Percentiles rank a stretch among this genome's conserved stretches.
phyloP scores from a whole-genome alignment of 176 grass and related monocot genomes.

The Tuctoria greenei region DNA sequence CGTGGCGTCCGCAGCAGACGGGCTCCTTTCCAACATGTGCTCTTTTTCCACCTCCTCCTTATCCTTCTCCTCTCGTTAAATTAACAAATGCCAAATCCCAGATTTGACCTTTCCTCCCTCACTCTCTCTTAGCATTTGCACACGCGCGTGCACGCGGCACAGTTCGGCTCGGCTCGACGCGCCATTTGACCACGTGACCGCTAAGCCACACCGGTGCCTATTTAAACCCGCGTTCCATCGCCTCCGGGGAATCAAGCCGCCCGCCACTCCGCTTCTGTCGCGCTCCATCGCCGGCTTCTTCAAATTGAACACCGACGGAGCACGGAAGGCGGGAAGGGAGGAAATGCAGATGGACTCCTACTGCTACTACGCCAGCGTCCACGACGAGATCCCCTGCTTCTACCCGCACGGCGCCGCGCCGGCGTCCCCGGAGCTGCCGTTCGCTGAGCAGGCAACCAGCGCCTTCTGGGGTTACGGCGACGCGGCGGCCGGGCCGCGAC shows the following conservation, averaged over 20 bases:
- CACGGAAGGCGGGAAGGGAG: too few species aligned
- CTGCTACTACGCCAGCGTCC: conserved; percentile 44
- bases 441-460: not conserved
- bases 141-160: not conserved
- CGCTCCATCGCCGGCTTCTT: not conserved
- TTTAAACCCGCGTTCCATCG: conserved; percentile 34
- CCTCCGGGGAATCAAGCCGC: not conserved
- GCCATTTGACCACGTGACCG: conserved; percentile 60
- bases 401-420: conserved; percentile 29
- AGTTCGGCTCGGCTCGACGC: not conserved
- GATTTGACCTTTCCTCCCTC: conserved; percentile 43
- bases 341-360: conserved; percentile 74
- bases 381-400: conserved; percentile 48
- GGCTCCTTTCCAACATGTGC: not conserved
- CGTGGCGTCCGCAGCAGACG: not conserved
- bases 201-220: conserved; percentile 11
- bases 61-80: too few species aligned
- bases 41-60: not conserved
- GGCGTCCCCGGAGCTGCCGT: conserved; percentile 51
- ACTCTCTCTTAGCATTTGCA: not conserved
- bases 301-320: not conserved
- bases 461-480: conserved; percentile 46
- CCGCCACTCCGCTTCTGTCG: not conserved
- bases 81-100: not conserved
- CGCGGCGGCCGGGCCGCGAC: not conserved